Base-by-base conservation (phyloP, 1,284 basidiomycete genomes). In the Ceratobasidium sp. region DNA sequence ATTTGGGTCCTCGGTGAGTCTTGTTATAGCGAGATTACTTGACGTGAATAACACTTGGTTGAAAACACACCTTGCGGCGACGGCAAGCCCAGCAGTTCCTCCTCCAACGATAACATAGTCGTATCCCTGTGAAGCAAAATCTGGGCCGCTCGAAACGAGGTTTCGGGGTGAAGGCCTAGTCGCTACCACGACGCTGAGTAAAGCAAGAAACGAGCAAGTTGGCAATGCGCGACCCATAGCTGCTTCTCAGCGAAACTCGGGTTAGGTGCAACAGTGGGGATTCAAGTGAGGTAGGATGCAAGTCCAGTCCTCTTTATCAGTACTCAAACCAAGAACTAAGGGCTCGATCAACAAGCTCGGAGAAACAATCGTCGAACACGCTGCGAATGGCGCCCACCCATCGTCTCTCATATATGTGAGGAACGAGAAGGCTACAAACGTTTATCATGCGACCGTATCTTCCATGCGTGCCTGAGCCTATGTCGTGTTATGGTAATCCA, bases 61-160 rank as follows among this genome's bases (percentile, higher is more conserved):
- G 9, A 46, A 23, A 48, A 33, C 50, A 12, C 46, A 75, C 73
- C 73, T 65, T 20, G 73, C 73, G 20, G 73, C 73, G n/a, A 75
- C 62, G 26, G 52, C 28, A 15, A 75, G 73, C 5, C 73, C 73
- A 56, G 73, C 73, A 23, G 73, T 75, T n/a, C 73, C 73, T n/a
- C 73, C 73, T 2, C 73, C 73, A 20, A 75, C n/a, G 17, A 75
- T 28, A 9, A 75, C n/a, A 40, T 75, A 75, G n/a, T 75, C 73
- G 28, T 44, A 75, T 2, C 9, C 40, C 23, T 44, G 46, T 23
- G 73, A 75, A 13, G 62, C 48, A 26, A 75, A 66, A 20, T 56
- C 73, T 2, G 15, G 38, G 1, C 61, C 50, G 46, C 26, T 66
- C 6, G 38, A 20, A 0, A 38, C 17, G 13, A 75, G 48, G 20